Conservation (phyloP, 106 monocot genomes). For the Platanthera guangdongensis region DNA sequence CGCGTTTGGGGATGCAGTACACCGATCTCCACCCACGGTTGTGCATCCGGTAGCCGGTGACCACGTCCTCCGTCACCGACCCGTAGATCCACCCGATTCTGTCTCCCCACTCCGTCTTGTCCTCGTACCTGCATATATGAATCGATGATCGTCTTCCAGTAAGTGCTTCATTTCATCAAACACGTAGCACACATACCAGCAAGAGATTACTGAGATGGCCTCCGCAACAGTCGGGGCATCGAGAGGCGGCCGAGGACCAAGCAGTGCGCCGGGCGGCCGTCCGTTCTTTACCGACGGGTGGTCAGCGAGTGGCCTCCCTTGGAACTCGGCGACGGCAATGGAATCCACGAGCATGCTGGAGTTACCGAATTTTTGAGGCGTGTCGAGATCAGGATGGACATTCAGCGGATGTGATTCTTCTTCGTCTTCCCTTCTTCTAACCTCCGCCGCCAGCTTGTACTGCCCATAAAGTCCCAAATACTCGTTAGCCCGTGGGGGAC, state of each 20-base stretch:
- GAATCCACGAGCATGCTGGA: conserved; percentile 60
- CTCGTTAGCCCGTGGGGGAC: conserved; percentile 68
- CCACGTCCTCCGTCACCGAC: conserved; percentile 20
- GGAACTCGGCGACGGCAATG: conserved; percentile 72
- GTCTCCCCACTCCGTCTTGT: conserved; percentile 79
- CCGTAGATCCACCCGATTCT: conserved; percentile 89
- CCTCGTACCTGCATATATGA: conserved; percentile 50
- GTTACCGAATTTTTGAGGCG: conserved; percentile 61
- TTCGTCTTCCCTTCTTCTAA: conserved; percentile 6
- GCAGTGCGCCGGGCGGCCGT: conserved; percentile 65
- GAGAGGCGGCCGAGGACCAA: conserved; percentile 48
- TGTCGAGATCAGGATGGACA: conserved; percentile 43
- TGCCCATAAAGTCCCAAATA: conserved; percentile 65
- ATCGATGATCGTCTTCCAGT: neutral
- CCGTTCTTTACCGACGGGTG: conserved; percentile 78
- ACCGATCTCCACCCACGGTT: conserved; percentile 85
- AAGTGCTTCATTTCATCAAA: too few relatives aligned
- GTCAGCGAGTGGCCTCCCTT: conserved; percentile 80
- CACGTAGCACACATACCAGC: conserved; percentile 27
- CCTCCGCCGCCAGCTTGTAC: conserved; percentile 29
- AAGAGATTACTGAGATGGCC: conserved; percentile 79
- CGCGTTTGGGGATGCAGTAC: conserved; percentile 78
- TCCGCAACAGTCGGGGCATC: conserved; percentile 77
- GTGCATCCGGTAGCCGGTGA: conserved; percentile 95
- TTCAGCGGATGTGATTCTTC: conserved; percentile 9